These are phyloP conservation scores for Trichoderma virens DNA, from an alignment of 495 filamentous ascomycete species.

Conservation along the genomic window DNA sequence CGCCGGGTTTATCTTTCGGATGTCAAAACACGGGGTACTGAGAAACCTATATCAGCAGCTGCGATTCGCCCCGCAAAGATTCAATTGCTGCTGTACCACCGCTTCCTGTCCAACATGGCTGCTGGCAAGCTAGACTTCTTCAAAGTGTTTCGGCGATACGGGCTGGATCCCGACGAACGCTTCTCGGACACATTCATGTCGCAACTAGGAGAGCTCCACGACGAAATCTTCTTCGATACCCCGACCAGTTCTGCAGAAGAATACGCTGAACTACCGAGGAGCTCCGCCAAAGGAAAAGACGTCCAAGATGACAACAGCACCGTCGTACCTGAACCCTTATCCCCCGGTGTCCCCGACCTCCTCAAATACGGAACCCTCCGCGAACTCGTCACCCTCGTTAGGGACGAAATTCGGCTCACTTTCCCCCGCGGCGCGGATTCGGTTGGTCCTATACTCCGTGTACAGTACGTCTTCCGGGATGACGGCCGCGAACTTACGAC, in stretches of 20 bases:
- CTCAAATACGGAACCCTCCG: conserved; percentile 34
- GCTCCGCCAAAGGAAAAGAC: neutral
- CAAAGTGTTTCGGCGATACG: conserved; percentile 60
- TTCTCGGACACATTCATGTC: conserved; percentile 79
- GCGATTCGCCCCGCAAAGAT: conserved; percentile 71
- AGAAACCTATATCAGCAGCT: conserved; percentile 53
- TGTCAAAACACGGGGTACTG: conserved; percentile 70
- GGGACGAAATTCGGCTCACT: conserved; percentile 42
- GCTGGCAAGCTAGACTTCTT: conserved; percentile 60
- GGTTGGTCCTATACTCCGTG: conserved; percentile 51
- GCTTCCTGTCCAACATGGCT: conserved; percentile 70
- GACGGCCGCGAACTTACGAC: conserved; percentile 54
- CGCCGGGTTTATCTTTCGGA: conserved; percentile 75
- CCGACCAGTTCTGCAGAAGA: conserved; percentile 17
- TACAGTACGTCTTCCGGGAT: conserved; percentile 50
- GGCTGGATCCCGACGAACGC: conserved; percentile 48
- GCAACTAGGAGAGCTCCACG: conserved; percentile 64
- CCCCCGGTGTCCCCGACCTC: conserved; percentile 34
- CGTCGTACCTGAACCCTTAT: conserved; percentile 1
- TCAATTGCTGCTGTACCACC: conserved; percentile 87
- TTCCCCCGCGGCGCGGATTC: conserved; percentile 45
- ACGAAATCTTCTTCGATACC: conserved; percentile 41
- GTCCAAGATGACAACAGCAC: conserved; percentile 4
- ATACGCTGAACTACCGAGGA: neutral
- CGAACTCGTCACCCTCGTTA: conserved; percentile 30